A percentile compares a stretch with the other conserved stretches of the same genome.
Conservation (phyloP, 306 rosid genomes). For the Gastrolobium villosum region DNA sequence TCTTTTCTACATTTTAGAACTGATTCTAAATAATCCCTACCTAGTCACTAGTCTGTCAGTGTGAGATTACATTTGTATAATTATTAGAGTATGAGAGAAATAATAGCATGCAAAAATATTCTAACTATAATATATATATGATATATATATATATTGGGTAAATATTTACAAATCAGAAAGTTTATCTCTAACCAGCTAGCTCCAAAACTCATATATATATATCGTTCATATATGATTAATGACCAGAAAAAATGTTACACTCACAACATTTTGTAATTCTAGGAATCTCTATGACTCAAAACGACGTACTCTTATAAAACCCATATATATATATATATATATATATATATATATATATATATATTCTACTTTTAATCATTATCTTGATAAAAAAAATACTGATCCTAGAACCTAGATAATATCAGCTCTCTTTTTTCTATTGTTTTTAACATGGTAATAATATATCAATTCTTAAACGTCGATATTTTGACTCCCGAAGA, state of each 20-base stretch:
- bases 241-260: no score
- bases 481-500: neutral
- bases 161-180: no score
- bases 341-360: no score
- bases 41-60: neutral
- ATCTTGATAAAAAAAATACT: constrained; percentile 31
- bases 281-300: no score
- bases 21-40: neutral
- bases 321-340: no score
- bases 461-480: constrained; percentile 19
- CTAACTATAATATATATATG: no score
- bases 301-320: no score
- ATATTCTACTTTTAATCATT: constrained; percentile 3
- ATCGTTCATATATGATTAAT: no score
- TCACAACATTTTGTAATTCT: no score
- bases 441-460: constrained; percentile 16
- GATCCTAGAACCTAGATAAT: constrained; percentile 22
- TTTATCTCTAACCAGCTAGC: no score
- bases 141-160: no score
- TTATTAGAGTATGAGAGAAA: neutral
- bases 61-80: neutral
- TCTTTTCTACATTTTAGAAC: neutral
- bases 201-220: no score
- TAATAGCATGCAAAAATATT: neutral
- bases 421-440: constrained; percentile 20